Evolutionary conservation across 1,284 basidiomycete species (phyloP).

Genomic region (Trametes hirsuta): DNA sequence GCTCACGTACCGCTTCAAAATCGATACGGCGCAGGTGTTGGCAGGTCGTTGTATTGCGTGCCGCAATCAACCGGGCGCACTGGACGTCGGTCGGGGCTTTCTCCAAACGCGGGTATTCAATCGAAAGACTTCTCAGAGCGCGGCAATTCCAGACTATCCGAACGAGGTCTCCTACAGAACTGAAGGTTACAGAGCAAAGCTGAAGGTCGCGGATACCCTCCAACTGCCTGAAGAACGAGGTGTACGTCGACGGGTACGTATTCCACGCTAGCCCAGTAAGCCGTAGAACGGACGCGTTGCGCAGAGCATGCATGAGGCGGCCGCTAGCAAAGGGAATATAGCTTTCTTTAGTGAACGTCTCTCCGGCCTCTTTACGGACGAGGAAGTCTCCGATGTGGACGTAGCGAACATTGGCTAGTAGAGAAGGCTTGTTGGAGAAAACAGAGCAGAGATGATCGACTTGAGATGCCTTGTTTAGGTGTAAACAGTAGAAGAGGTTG

Average conservation of each 20-base stretch:
- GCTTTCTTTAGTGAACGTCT: neutral
- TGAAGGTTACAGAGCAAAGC: neutral
- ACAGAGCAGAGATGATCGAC: neutral
- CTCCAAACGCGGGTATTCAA: neutral
- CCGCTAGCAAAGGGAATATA: neutral
- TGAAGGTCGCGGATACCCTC: neutral
- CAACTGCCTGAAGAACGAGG: neutral
- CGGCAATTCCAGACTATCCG: neutral
- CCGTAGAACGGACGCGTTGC: neutral
- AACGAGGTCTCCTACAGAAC: neutral
- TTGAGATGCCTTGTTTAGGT: neutral
- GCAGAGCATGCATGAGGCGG: neutral
- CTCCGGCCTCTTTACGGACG: neutral
- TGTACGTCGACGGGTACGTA: neutral
- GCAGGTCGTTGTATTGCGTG: neutral
- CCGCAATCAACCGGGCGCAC: neutral
- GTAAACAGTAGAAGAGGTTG: neutral
- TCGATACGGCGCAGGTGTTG: neutral
- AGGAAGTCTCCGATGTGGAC: neutral
- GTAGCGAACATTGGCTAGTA: neutral
- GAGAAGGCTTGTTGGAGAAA: neutral
- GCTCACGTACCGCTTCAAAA: neutral
- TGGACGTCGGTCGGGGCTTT: neutral
- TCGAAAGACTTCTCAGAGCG: neutral
- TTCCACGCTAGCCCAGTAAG: neutral